Percentiles rank a stretch among this genome's conserved stretches.
phyloP scores from a whole-genome alignment of 1,284 basidiomycete genomes.

The Peniophora sp. region DNA sequence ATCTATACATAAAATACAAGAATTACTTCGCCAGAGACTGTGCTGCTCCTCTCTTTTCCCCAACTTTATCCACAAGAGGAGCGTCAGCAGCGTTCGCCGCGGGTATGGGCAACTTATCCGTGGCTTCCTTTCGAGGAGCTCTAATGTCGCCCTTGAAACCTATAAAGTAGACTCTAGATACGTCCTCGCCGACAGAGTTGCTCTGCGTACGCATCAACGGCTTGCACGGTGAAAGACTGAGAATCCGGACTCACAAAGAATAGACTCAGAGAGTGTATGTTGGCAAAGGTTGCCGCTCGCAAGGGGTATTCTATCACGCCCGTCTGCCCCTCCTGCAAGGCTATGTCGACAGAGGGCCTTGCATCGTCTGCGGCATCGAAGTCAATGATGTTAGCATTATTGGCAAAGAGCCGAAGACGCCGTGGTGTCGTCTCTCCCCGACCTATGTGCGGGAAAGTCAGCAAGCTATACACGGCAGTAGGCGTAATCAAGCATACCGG shows the following conservation, averaged over 20 bases:
- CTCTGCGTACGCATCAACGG: slow-evolving; percentile 31
- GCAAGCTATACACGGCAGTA: neutral
- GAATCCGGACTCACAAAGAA: slow-evolving; percentile 60
- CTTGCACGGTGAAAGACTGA: slow-evolving; percentile 3
- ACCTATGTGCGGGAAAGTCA: slow-evolving; percentile 30
- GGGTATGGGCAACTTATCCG: slow-evolving; percentile 58
- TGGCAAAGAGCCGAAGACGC: slow-evolving; percentile 62
- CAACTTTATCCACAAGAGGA: slow-evolving; percentile 49
- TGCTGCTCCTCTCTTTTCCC: slow-evolving; percentile 46
- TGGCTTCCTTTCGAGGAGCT: slow-evolving; percentile 47
- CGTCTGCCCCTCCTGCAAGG: slow-evolving; percentile 59
- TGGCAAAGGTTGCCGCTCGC: slow-evolving; percentile 66
- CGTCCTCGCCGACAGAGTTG: slow-evolving; percentile 56
- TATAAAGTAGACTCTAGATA: slow-evolving; percentile 63
- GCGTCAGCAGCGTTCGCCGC: slow-evolving; percentile 67
- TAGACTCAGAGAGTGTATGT: slow-evolving; percentile 61
- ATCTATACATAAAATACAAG: no score
- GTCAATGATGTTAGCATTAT: slow-evolving; percentile 65
- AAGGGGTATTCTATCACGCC: slow-evolving; percentile 71
- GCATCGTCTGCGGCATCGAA: slow-evolving; percentile 63
- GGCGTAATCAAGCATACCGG: slow-evolving; percentile 38
- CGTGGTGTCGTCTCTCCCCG: slow-evolving; percentile 62
- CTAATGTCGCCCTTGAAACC: slow-evolving; percentile 74
- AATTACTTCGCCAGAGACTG: slow-evolving; percentile 39
- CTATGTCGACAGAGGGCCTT: slow-evolving; percentile 63